Base-by-base conservation (phyloP, 805 yeast genomes). In the Yamadazyma sp. region DNA sequence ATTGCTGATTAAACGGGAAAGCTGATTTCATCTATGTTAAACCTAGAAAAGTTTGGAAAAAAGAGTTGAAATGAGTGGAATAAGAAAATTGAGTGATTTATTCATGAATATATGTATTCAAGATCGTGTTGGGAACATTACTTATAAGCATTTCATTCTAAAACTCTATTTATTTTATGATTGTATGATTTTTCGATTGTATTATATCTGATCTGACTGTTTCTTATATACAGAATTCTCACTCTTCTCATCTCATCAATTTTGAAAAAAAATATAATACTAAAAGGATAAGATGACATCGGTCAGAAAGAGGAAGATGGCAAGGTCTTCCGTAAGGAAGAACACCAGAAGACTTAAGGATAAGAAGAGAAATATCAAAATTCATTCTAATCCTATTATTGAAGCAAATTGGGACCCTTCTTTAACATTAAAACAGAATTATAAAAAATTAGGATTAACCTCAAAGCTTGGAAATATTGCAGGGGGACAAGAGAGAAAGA, bases 371-470 rank as follows among this genome's bases (percentile, higher is more conserved):
- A 72, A 80, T 47, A 65, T 81, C 40, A 78, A 78, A 42, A 76
- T 85, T 21, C 70, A 71, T 31, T 70, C 85, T 0, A 86, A 87
- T 53, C 85, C 95, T 2, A 76, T 93, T 43, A 84, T 93, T 43
- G 94, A 87, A 4, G 85, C 78, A 22, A 75, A 88, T 58, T 93
- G 98, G 98, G 96, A 93, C 60, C 75, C 79, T 40, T 73, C 75
- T 9, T 69, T 82, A 38, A 89, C 98, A 0, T 64, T 89, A 41
- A 72, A 78, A 34, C 98, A 93, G 56, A 93, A 93, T 58, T 91
- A 93, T 62, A 80, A 81, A 49, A 77, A 70, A 44, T 63, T 93
- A 19, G 98, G 98, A 3, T 67, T 93, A 35, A 68, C 78, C 23
- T 70, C 84, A 8, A 77, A 78, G 47, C 59, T 89, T 23, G 82